A percentile compares a stretch with the other conserved stretches of the same genome.
phyloP scores from a whole-genome alignment of 2,329 filamentous ascomycete species.

The Paracoccidioides brasiliensis region DNA sequence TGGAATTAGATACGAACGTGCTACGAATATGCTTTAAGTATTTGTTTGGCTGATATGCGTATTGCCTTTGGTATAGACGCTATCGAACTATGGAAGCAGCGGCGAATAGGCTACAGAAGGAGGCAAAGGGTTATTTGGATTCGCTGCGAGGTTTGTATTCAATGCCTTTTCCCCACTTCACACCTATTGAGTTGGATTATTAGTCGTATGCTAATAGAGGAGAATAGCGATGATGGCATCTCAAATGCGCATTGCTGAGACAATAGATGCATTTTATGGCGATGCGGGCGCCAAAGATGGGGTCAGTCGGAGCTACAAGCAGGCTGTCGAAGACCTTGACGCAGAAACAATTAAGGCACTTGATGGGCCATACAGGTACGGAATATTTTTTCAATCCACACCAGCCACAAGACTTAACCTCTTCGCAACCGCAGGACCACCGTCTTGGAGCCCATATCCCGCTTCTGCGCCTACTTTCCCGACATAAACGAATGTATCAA shows the following conservation, averaged over 20 bases:
- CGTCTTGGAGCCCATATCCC: slow-evolving; percentile 85
- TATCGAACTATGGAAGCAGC: slow-evolving; percentile 97
- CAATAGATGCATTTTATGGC: slow-evolving; percentile 97
- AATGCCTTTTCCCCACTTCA: neutral
- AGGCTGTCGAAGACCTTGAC: slow-evolving; percentile 93
- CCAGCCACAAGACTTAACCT: neutral
- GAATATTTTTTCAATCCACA: neutral
- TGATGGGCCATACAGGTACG: slow-evolving; percentile 79
- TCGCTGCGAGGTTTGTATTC: slow-evolving; percentile 63
- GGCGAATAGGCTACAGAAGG: slow-evolving; percentile 82
- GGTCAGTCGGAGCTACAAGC: slow-evolving; percentile 93
- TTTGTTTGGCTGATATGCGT: neutral
- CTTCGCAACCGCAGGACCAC: slow-evolving; percentile 49
- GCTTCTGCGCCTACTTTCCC: slow-evolving; percentile 96
- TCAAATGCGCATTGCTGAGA: slow-evolving; percentile 98
- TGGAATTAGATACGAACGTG: neutral
- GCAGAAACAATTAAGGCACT: slow-evolving; percentile 97
- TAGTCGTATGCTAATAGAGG: neutral
- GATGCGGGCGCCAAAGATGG: slow-evolving; percentile 90
- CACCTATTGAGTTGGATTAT: no score
- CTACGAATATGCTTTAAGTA: neutral
- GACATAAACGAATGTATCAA: slow-evolving; percentile 98
- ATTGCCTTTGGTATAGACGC: slow-evolving; percentile 43
- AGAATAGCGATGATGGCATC: slow-evolving; percentile 92
- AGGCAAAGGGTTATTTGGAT: slow-evolving; percentile 95